These are phyloP conservation scores for Prillingera fragicola DNA, from an alignment of 1,284 basidiomycete genomes.

Conservation along the genomic window DNA sequence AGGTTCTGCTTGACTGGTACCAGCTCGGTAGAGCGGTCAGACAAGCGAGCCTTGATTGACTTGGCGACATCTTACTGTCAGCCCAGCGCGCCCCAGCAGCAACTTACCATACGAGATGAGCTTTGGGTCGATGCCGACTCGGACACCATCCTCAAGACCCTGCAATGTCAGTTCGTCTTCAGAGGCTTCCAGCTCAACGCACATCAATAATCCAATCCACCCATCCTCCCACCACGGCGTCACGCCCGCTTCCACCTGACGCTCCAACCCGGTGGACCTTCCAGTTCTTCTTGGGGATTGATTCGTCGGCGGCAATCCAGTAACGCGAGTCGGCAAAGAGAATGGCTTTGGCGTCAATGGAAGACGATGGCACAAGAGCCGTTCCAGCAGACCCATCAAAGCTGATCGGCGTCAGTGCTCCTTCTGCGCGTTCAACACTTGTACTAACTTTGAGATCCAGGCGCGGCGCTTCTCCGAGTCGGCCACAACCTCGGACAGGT, in stretches of 20 bases:
- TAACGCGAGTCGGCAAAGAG: constrained; percentile 84
- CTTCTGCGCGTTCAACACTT: neutral
- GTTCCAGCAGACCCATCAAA: constrained; percentile 82
- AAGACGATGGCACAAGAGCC: constrained; percentile 65
- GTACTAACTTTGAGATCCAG: constrained; percentile 70
- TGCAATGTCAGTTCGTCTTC: constrained; percentile 26
- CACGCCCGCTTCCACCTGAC: constrained; percentile 46
- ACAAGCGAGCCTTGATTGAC: constrained; percentile 21
- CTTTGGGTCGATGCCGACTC: constrained; percentile 82
- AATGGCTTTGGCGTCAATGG: constrained; percentile 51
- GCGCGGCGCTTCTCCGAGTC: constrained; percentile 71
- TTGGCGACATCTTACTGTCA: constrained; percentile 16
- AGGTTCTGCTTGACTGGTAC: constrained; percentile 62
- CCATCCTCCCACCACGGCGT: constrained; percentile 60
- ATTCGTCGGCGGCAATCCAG: constrained; percentile 73
- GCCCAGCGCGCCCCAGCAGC: neutral
- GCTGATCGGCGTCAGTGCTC: constrained; percentile 47
- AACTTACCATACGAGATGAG: constrained; percentile 65
- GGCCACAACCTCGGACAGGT: constrained; percentile 80
- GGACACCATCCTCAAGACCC: constrained; percentile 55
- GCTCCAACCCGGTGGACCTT: constrained; percentile 63
- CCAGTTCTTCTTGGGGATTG: constrained; percentile 71
- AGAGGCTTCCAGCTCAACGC: too few species aligned
- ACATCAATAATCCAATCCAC: constrained; percentile 66
- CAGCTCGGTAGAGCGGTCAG: constrained; percentile 55